phyloP scores from a whole-genome alignment of 345 rosid genomes.

The Eucalyptus pauciflora region DNA sequence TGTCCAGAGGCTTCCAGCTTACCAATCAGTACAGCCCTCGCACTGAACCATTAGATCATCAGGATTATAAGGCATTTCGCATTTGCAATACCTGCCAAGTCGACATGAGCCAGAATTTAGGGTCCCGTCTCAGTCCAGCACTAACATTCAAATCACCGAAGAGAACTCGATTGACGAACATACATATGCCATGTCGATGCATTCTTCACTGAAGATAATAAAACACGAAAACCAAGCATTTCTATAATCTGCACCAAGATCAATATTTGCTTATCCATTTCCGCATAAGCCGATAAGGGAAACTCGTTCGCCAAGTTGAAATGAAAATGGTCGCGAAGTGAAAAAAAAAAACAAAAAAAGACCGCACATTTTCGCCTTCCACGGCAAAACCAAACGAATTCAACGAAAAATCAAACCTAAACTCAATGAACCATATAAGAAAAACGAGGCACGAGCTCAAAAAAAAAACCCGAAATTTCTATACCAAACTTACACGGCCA shows the following conservation, averaged over 20 bases:
- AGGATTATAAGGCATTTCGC: conserved; percentile 99
- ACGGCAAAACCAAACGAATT: neutral
- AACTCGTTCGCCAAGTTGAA: neutral
- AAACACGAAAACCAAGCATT: neutral
- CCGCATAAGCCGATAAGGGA: neutral
- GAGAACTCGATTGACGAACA: neutral
- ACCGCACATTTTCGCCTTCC: neutral
- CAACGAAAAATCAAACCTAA: neutral
- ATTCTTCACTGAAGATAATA: neutral
- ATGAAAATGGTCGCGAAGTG: neutral
- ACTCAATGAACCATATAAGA: neutral
- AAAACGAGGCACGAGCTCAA: neutral
- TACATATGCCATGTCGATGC: neutral
- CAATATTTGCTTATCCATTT: neutral
- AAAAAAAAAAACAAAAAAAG: neutral
- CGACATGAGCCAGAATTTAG: neutral
- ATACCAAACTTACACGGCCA: conserved; percentile 67
- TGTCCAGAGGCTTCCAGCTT: conserved; percentile 1
- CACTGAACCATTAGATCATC: conserved; percentile 98
- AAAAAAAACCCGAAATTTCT: neutral
- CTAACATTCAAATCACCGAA: neutral
- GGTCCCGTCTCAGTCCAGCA: neutral
- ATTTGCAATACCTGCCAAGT: conserved; percentile 78
- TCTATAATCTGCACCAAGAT: neutral
- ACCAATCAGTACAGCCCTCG: conserved; percentile 93